Base-by-base conservation (phyloP, 345 rosid genomes). In the Raphanus raphanistrum region DNA sequence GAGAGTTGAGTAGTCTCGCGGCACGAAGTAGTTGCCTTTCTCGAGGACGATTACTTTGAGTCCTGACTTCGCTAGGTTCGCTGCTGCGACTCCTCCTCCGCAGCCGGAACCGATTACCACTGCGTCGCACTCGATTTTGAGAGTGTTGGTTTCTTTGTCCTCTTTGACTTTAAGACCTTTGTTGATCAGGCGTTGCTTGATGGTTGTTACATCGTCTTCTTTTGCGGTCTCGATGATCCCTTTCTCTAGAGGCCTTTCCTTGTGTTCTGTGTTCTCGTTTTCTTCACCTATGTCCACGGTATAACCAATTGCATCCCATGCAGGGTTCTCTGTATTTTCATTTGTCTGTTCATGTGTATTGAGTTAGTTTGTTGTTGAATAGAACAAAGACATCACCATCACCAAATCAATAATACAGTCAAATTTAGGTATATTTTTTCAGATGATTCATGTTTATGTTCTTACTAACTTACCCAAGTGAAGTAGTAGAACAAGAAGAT, bases 51-150 rank as follows among this genome's bases (percentile, higher is more conserved):
- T 43, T 15, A 88, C 92, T 28, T 72, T 90, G 25, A 70, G 86
- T 16, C 94, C 94, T 1, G 89, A 84, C 38, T 75, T 84, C 60
- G 92, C 94, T 36, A 90, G 90, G 71, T 81, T 77, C 28, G 88
- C 87, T n/a, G 92, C 94, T 57, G 94, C 92, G 69, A 88, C 90
- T 5, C 88, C 94, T 71, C 92, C 92, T 7, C 94, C 92, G 6
- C 92, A 86, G 55, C 92, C 90, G 6, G 92, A 86, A 26, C 92
- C 94, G 9, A 90, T 72, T 6, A 90, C 77, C 26, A 85, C 88
- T 3, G 81, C 92, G 74, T 90, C 92, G 59, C 94, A 90, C 70
- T 83, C 78, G 80, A 90, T 85, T 76, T 79, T 82, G 78, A 74
- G 80, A 67, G 76, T 76, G 75, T 84, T 63, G 43, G 35, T 38